Base-by-base conservation (phyloP, 805 yeast species). In the Wickerhamomyces queroliae region DNA sequence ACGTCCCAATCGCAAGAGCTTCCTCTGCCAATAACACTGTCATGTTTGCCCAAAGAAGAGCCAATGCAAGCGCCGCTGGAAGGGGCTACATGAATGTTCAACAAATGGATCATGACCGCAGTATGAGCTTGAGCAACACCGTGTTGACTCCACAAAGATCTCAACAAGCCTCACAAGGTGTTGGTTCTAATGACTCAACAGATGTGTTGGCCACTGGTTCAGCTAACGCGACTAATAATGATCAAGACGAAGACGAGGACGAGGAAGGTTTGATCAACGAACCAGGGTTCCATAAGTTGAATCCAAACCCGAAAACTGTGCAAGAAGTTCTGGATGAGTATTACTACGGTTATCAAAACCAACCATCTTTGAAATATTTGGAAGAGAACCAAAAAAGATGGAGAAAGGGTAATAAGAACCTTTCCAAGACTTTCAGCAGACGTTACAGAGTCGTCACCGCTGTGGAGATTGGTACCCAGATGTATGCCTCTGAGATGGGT, bases 241-340 rank as follows among this genome's bases (percentile, higher is more conserved):
- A 23, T 16, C 24, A 10, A 5, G 37, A 25, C 16, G 33, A 28
- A 13, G 25, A 36, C 11, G 36, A 35, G 6, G 34, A 45, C 24
- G 31, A 43, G 36, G 25, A 45, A 36, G 36, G 44, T 11, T 30
- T 30, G 10, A 30, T 30, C 15, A 19, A 30, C 19, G 33, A 30
- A 18, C 15, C 21, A 7, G 22, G 22, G n/a, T 55, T 55, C 43
- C 36, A 25, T 17, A 46, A 45, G 31, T 37, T 55, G 11, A 51
- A 54, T 29, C 51, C 59, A 11, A 43, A 43, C 20, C 56, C 57
- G 23, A 47, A 47, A 33, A 24, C 45, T n/a, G 50, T 58, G 37
- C 50, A 56, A 37, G 58, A 56, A 28, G 53, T 52, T 3, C 23
- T 56, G 19, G 58, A 52, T 30, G 61, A 56, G 38, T 56, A 47